Base-by-base conservation (phyloP, 2,329 filamentous ascomycete genomes). In the Podosphaera aphanis region DNA sequence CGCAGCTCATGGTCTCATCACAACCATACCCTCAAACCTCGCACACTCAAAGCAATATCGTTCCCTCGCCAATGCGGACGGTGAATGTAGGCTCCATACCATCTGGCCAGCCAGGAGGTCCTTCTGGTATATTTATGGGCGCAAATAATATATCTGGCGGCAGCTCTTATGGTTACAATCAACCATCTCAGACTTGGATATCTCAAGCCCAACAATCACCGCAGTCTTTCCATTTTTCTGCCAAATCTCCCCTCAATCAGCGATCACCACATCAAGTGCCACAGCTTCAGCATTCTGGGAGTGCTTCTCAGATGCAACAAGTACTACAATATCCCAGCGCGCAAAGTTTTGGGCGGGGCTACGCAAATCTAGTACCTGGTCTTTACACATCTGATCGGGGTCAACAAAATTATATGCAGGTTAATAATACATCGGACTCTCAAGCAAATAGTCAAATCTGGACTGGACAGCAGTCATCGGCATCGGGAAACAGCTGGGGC, bases 61-160 rank as follows among this genome's bases (percentile, higher is more conserved):
- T 71, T 25, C 80, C 83, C 58, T 78, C 83, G 20, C 76, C 77
- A 20, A 75, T 84, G 60, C 74, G 81, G 62, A 70, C 72, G 57
- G 77, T 79, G 64, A 71, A 73, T 51, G 73, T 76, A 33, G 63
- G 66, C 57, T 63, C 74, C 60, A 53, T 62, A 60, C 62, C 67
- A 29, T 64, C 71, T 43, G 68, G 73, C 48, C 72, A 79, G 57
- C 73, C 81, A 61, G 71, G 77, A 53, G 71, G 77, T 54, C 73
- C 79, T 51, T 76, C 79, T 38, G 73, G 71, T 48, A 63, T 73
- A 45, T 62, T 70, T 44, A 63, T 73, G 59, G 69, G 68, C 45
- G 25, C 11, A 2, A 41, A 41, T 41, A 41, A 21, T 23, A 66
- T 13, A n/a, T 2, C 73, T 39, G 63, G 69, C 5, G 66, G 64